Conservation (phyloP, 2,329 filamentous ascomycete genomes). For the Trichoderma sp. region DNA sequence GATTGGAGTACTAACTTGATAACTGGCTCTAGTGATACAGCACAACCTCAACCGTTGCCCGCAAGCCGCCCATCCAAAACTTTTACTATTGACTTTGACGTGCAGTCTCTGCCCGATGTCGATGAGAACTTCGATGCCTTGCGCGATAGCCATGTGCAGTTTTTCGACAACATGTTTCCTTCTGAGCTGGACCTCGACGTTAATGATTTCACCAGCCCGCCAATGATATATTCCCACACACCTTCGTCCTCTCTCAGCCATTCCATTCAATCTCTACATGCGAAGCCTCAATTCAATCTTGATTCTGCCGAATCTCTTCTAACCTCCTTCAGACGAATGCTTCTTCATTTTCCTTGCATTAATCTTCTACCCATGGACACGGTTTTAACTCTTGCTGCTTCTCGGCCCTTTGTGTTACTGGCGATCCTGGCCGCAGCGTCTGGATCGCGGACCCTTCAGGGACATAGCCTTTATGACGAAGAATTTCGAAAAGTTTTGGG, state of each 20-base stretch:
- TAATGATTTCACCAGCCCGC: conserved; percentile 12
- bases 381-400: conserved; percentile 49
- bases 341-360: conserved; percentile 51
- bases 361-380: conserved; percentile 46
- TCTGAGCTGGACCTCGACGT: conserved; percentile 34
- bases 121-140: conserved; percentile 49
- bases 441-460: conserved; percentile 52
- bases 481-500: conserved; percentile 62
- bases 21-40: conserved; percentile 24
- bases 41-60: conserved; percentile 33
- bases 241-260: conserved; percentile 39
- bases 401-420: conserved; percentile 57
- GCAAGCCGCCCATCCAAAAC: conserved; percentile 50
- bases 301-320: conserved; percentile 55
- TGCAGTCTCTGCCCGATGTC: conserved; percentile 45
- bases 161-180: conserved; percentile 48
- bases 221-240: conserved; percentile 34
- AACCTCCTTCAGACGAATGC: conserved; percentile 49
- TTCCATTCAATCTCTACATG: conserved; percentile 46
- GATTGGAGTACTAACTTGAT: background rate
- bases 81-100: conserved; percentile 57
- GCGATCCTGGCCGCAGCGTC: conserved; percentile 58
- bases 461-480: conserved; percentile 59
- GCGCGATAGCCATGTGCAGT: conserved; percentile 48
- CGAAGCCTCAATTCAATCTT: conserved; percentile 59